Evolutionary conservation across 2,329 filamentous ascomycete species (phyloP).

Genomic region (Ophiostoma himal-ulmi): DNA sequence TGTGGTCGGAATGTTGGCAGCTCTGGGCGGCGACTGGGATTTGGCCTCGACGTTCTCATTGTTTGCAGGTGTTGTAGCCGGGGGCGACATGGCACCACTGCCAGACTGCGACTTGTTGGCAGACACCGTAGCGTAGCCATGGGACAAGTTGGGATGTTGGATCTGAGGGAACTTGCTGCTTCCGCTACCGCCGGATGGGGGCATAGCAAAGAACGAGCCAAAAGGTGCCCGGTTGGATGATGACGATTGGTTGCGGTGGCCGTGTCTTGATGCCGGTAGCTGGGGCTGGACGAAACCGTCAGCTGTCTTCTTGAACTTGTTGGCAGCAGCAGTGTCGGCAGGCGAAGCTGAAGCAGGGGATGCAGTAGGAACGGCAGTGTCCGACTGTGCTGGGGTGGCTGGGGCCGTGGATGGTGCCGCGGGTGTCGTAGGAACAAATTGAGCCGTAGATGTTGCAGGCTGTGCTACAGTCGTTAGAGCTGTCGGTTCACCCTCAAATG

Average conservation of each 20-base stretch:
- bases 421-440: background rate
- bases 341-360: conserved; percentile 24
- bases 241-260: conserved; percentile 25
- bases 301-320: conserved; percentile 44
- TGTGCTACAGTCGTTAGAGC: background rate
- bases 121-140: conserved; percentile 24
- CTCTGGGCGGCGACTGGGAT: conserved; percentile 13
- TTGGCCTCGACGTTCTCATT: conserved; percentile 11
- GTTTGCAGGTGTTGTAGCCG: background rate
- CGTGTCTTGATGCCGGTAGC: conserved; percentile 21
- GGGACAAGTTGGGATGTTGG: conserved; percentile 27
- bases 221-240: conserved; percentile 30
- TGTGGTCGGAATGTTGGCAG: conserved; percentile 19
- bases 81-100: conserved; percentile 16
- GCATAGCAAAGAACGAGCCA: conserved; percentile 26
- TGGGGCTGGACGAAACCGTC: conserved; percentile 27
- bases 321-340: conserved; percentile 31
- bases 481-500: background rate
- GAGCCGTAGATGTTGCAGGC: background rate
- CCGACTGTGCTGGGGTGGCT: background rate
- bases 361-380: background rate
- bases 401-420: background rate
- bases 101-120: conserved; percentile 17
- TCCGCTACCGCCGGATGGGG: conserved; percentile 12
- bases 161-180: conserved; percentile 27